Percentiles rank a stretch among this genome's conserved stretches.
These are phyloP conservation scores for Conringia planisiliqua DNA, from an alignment of 345 rosid species.

Conservation along the genomic window DNA sequence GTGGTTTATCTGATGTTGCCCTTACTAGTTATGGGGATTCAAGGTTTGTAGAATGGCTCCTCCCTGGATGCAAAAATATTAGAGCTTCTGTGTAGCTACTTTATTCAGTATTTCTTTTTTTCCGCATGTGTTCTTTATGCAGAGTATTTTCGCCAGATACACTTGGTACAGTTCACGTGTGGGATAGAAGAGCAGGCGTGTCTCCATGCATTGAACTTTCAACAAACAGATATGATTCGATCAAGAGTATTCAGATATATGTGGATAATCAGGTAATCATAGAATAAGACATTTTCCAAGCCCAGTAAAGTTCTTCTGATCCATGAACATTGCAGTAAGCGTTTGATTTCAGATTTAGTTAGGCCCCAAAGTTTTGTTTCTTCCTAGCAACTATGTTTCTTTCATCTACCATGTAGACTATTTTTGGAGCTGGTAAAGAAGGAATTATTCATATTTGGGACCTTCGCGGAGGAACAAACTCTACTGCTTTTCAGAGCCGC, in stretches of 20 bases:
- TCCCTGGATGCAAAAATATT: conserved; percentile 12
- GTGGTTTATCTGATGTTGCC: conserved; percentile 73
- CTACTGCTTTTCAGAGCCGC: conserved; percentile 62
- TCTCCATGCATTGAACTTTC: conserved; percentile 70
- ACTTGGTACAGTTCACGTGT: conserved; percentile 57
- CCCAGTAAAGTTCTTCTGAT: conserved; percentile 6
- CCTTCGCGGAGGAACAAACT: conserved; percentile 80
- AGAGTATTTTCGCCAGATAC: conserved; percentile 83
- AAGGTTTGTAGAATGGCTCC: conserved; percentile 45
- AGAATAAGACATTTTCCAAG: conserved; percentile 3
- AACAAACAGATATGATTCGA: conserved; percentile 38
- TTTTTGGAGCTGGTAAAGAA: conserved; percentile 72
- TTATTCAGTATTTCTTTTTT: conserved; percentile 4
- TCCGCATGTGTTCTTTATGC: conserved; percentile 13
- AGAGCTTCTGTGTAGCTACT: conserved; percentile 9
- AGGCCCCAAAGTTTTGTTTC: conserved; percentile 10
- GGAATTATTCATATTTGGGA: conserved; percentile 83
- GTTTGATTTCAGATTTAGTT: not conserved
- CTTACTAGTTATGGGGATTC: conserved; percentile 50
- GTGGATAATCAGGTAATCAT: conserved; percentile 70
- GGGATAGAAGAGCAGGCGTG: conserved; percentile 75
- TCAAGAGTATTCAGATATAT: conserved; percentile 62
- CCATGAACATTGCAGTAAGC: not conserved
- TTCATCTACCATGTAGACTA: conserved; percentile 40
- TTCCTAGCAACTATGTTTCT: not conserved